A percentile compares a stretch with the other conserved stretches of the same genome.
These are phyloP conservation scores for Alternaria tenuissima DNA, from an alignment of 2,329 filamentous ascomycete genomes.

Conservation along the genomic window DNA sequence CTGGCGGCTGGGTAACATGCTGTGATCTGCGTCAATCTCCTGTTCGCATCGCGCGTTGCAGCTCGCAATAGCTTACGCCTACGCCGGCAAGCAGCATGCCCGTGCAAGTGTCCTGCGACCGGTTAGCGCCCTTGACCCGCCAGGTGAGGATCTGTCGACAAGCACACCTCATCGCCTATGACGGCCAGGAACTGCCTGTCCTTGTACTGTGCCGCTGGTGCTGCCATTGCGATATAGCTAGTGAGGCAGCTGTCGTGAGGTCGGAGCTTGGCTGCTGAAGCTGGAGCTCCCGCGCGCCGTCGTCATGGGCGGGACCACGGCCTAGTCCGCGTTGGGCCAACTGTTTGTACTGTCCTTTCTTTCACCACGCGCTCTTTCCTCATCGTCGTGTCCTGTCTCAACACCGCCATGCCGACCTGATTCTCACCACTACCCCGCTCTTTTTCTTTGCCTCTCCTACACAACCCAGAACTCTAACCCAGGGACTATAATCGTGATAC, in stretches of 20 bases:
- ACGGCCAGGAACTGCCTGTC: slow-evolving; percentile 96
- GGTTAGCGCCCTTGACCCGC: slow-evolving; percentile 22
- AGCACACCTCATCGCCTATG: slow-evolving; percentile 88
- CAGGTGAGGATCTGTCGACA: neutral
- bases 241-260: slow-evolving; percentile 27
- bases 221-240: slow-evolving; percentile 61
- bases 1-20: slow-evolving; percentile 90
- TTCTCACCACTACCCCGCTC: slow-evolving; percentile 1
- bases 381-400: slow-evolving; percentile 11
- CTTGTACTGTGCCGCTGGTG: slow-evolving; percentile 67
- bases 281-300: slow-evolving; percentile 20
- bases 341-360: slow-evolving; percentile 26
- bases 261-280: slow-evolving; percentile 27
- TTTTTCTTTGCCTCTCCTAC: neutral
- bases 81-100: slow-evolving; percentile 94
- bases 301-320: slow-evolving; percentile 35
- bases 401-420: slow-evolving; percentile 37
- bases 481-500: slow-evolving; percentile 1
- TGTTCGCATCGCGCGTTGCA: neutral
- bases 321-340: slow-evolving; percentile 33
- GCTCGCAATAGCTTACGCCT: slow-evolving; percentile 69
- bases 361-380: slow-evolving; percentile 14
- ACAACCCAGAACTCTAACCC: neutral
- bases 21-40: slow-evolving; percentile 51
- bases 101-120: slow-evolving; percentile 85